Evolutionary conservation across 2,329 filamentous ascomycete genomes (phyloP).

Genomic region (Colletotrichum chlorophyti): DNA sequence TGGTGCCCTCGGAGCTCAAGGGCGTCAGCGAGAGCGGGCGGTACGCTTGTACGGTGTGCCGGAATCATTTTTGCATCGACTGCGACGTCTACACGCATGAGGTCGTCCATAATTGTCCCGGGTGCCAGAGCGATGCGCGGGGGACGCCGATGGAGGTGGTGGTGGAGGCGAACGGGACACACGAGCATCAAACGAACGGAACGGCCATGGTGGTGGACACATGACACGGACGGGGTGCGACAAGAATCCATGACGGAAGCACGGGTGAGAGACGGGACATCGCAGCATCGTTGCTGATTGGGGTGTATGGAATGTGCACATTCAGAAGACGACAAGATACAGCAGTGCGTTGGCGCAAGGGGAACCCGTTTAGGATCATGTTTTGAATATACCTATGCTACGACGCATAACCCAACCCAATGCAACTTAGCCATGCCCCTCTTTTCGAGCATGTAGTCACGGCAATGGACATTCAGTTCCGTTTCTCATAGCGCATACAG

Average conservation of each 20-base stretch:
- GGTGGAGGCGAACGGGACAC: slow-evolving; percentile 37
- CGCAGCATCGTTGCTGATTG: neutral
- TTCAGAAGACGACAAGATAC: neutral
- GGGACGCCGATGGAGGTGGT: slow-evolving; percentile 31
- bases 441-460: neutral
- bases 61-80: slow-evolving; percentile 95
- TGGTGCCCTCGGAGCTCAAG: slow-evolving; percentile 46
- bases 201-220: slow-evolving; percentile 52
- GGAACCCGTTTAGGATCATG: neutral
- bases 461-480: neutral
- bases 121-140: slow-evolving; percentile 70
- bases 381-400: slow-evolving; percentile 1
- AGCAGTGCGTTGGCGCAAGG: neutral
- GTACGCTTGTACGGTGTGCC: slow-evolving; percentile 89
- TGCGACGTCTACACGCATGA: slow-evolving; percentile 97
- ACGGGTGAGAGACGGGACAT: neutral
- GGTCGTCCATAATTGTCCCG: slow-evolving; percentile 93
- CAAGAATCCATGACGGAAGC: neutral
- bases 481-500: too few relatives aligned
- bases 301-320: neutral
- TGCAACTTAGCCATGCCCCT: neutral
- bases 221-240: slow-evolving; percentile 18
- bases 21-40: slow-evolving; percentile 84
- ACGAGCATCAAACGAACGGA: slow-evolving; percentile 40
- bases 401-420: neutral